These are phyloP conservation scores for Huntiella moniliformis DNA, from an alignment of 2,329 filamentous ascomycete species.

Conservation along the genomic window DNA sequence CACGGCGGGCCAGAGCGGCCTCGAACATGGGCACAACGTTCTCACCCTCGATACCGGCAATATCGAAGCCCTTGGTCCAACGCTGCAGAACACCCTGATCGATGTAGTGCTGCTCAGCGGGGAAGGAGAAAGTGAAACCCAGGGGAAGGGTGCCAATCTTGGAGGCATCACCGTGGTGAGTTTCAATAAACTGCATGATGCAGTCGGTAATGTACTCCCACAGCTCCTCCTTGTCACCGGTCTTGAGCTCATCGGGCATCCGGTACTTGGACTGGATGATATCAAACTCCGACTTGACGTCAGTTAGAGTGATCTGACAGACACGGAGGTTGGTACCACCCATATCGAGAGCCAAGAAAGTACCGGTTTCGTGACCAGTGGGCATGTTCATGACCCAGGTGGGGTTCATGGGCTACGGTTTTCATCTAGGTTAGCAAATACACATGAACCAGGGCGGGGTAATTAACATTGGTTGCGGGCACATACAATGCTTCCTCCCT, in stretches of 20 bases:
- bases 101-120: slow-evolving; percentile 81
- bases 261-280: slow-evolving; percentile 93
- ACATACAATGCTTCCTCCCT: slow-evolving; percentile 84
- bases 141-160: slow-evolving; percentile 52
- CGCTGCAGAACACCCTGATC: slow-evolving; percentile 82
- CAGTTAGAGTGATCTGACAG: slow-evolving; percentile 76
- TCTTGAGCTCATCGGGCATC: slow-evolving; percentile 85
- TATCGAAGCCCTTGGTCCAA: slow-evolving; percentile 97
- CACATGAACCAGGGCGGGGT: too few species aligned
- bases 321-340: slow-evolving; percentile 91
- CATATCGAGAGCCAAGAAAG: slow-evolving; percentile 82
- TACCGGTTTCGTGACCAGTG: slow-evolving; percentile 70
- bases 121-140: slow-evolving; percentile 93
- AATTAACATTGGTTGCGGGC: neutral
- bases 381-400: slow-evolving; percentile 91
- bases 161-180: slow-evolving; percentile 51
- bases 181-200: slow-evolving; percentile 73
- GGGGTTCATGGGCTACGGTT: slow-evolving; percentile 74
- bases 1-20: slow-evolving; percentile 45
- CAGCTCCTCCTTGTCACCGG: slow-evolving; percentile 62
- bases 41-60: slow-evolving; percentile 72
- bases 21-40: slow-evolving; percentile 85
- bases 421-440: neutral
- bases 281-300: slow-evolving; percentile 77
- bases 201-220: slow-evolving; percentile 95